phyloP scores from a whole-genome alignment of 768 basidiomycete genomes.

The Tulasnella sp. region DNA sequence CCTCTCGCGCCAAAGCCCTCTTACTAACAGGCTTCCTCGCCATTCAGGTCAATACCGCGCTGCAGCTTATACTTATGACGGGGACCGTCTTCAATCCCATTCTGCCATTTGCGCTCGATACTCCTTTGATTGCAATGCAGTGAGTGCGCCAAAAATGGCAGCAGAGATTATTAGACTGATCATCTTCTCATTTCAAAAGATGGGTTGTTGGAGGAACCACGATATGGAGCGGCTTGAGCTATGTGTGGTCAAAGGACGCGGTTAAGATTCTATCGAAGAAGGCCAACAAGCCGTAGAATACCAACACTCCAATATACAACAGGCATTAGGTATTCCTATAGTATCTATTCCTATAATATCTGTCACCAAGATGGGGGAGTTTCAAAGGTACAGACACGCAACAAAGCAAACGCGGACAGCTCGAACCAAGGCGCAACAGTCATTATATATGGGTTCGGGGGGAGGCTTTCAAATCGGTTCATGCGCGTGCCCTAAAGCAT shows the following conservation, averaged over 20 bases:
- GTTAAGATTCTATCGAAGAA: slow-evolving; percentile 47
- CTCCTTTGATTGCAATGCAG: slow-evolving; percentile 61
- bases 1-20: not conserved
- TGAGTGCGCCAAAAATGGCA: slow-evolving; percentile 33
- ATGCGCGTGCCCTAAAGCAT: too few species aligned
- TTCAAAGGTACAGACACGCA: too few species aligned
- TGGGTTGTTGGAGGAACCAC: slow-evolving; percentile 85
- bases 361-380: too few species aligned
- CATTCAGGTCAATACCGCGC: slow-evolving; percentile 76
- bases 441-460: too few species aligned
- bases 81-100: slow-evolving; percentile 76
- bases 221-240: slow-evolving; percentile 81
- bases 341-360: too few species aligned
- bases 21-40: not conserved
- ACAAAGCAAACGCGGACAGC: too few species aligned
- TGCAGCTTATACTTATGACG: slow-evolving; percentile 89
- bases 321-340: too few species aligned
- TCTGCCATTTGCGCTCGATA: slow-evolving; percentile 44
- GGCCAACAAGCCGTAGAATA: not conserved
- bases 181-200: slow-evolving; percentile 35
- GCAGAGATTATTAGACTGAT: not conserved
- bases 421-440: too few species aligned
- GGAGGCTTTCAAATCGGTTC: too few species aligned
- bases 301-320: too few species aligned
- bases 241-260: slow-evolving; percentile 64